Evolutionary conservation across 805 yeast species (phyloP), one percentile per base, ranked within the genome.

Genomic region (Wickerhamomyces bisporus): DNA sequence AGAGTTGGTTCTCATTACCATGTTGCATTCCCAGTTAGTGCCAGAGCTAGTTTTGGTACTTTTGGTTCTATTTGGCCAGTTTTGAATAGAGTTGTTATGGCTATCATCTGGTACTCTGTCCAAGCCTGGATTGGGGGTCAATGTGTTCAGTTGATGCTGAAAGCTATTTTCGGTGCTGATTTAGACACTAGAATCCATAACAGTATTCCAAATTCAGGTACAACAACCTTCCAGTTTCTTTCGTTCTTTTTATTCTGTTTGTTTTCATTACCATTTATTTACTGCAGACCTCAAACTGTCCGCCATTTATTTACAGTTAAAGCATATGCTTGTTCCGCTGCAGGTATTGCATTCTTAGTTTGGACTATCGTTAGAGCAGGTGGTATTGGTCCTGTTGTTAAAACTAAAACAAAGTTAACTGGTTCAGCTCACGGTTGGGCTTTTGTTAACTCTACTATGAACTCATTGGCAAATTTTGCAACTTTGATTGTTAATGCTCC

Each of bases 11-110:
- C 87, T 13, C 73, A 74, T 45, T 85, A 87, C 54, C 96, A 87
- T 55, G 68, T 86, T 39, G 75, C 93, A 0, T 88, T 87, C 70
- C 96, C 96, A 1, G 88, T 87, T 11, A 73, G 84, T 9, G 75
- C 80, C 28, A 70, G 97, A 45, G 74, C 91, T 1, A 75, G 94
- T 1, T 88, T 88, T 63, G 97, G 97, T 43, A 75, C 85, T 10
- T 85, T 79, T 68, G 94, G 94, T 36, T 81, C 88, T 0, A 65
- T 82, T 41, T 88, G 94, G 96, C 95, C 95, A 5, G 79, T 88
- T 32, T 53, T 87, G 36, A 87, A 88, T 62, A 75, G 97, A 63
- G 91, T 86, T 27, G 89, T 84, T 10, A 82, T 88, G 86, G 83
- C 87, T 24, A 72, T 78, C 47, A 78, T 88, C 35, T 88, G 96